Percentiles rank a stretch among this genome's conserved stretches.
Conservation (phyloP, 371 early-diverging fungal species). For the Zychaea mexicana region DNA sequence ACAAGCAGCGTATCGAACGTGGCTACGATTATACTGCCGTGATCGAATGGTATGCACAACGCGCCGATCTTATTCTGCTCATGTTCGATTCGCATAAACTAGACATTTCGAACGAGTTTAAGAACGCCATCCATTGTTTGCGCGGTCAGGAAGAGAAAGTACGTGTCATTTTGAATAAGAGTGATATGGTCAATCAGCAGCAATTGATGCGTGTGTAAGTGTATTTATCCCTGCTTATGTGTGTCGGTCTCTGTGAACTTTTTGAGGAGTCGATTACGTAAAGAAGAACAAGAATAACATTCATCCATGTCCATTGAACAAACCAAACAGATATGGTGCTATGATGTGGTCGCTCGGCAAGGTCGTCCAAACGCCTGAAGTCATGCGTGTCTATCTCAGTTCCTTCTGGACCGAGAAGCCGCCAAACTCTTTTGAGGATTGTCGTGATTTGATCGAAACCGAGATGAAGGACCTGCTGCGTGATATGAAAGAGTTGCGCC, state of each 20-base stretch:
- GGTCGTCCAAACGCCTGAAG: slow-evolving; percentile 88
- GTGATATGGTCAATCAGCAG: slow-evolving; percentile 84
- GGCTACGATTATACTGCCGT: slow-evolving; percentile 85
- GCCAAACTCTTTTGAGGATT: slow-evolving; percentile 74
- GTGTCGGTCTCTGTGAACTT: no score
- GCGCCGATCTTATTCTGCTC: slow-evolving; percentile 84
- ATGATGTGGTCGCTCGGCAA: slow-evolving; percentile 95
- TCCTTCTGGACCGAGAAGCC: slow-evolving; percentile 84
- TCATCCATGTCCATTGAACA: not conserved
- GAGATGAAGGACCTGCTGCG: slow-evolving; percentile 81
- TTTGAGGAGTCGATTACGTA: not conserved
- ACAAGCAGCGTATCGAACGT: slow-evolving; percentile 80
- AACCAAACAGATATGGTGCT: slow-evolving; percentile 71
- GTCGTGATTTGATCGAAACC: slow-evolving; percentile 65
- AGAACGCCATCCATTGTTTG: slow-evolving; percentile 75
- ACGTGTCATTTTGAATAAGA: slow-evolving; percentile 85
- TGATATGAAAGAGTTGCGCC: slow-evolving; percentile 75
- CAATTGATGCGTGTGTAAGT: slow-evolving; percentile 89
- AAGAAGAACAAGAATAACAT: not conserved
- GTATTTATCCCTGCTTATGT: not conserved
- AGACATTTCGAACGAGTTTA: slow-evolving; percentile 92
- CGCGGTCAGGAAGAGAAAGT: slow-evolving; percentile 88
- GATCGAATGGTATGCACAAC: slow-evolving; percentile 87
- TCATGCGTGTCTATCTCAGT: slow-evolving; percentile 83
- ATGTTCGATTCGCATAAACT: slow-evolving; percentile 90